phyloP scores from a whole-genome alignment of 164 flowering plant species.

The Dillenia suffruticosa region DNA sequence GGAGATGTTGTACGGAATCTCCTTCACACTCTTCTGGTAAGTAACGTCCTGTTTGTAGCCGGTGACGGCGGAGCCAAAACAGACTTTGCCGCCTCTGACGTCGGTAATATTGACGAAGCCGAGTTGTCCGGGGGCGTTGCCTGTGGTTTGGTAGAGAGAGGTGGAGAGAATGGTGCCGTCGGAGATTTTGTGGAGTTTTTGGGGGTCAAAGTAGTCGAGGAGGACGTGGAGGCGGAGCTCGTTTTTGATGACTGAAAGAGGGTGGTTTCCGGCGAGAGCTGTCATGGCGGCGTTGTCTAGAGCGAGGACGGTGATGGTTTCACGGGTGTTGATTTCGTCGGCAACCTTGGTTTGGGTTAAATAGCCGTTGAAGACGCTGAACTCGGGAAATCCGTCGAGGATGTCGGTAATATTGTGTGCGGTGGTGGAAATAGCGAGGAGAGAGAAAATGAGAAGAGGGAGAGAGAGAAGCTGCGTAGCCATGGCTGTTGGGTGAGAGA shows the following conservation, averaged over 20 bases:
- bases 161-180: constrained; percentile 72
- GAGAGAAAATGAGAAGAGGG: constrained; percentile 14
- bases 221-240: constrained; percentile 56
- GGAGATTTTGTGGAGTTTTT: constrained; percentile 77
- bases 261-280: constrained; percentile 45
- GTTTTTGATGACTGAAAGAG: constrained; percentile 66
- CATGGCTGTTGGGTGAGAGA: constrained; percentile 8
- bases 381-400: constrained; percentile 50
- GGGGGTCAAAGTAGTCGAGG: constrained; percentile 71
- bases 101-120: constrained; percentile 95
- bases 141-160: constrained; percentile 94
- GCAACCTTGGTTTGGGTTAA: constrained; percentile 67
- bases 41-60: constrained; percentile 66
- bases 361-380: constrained; percentile 53
- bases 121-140: constrained; percentile 55
- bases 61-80: constrained; percentile 76
- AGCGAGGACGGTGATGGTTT: constrained; percentile 71
- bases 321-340: constrained; percentile 84
- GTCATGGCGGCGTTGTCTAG: constrained; percentile 63
- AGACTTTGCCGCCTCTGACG: constrained; percentile 77
- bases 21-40: constrained; percentile 58
- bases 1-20: constrained; percentile 71
- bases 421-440: constrained; percentile 11
- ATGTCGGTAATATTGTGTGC: constrained; percentile 81
- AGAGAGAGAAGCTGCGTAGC: constrained; percentile 5